These are phyloP conservation scores for Cyclostephanos invisitatus DNA, from an alignment of 108 stramenopile species.

Conservation along the genomic window DNA sequence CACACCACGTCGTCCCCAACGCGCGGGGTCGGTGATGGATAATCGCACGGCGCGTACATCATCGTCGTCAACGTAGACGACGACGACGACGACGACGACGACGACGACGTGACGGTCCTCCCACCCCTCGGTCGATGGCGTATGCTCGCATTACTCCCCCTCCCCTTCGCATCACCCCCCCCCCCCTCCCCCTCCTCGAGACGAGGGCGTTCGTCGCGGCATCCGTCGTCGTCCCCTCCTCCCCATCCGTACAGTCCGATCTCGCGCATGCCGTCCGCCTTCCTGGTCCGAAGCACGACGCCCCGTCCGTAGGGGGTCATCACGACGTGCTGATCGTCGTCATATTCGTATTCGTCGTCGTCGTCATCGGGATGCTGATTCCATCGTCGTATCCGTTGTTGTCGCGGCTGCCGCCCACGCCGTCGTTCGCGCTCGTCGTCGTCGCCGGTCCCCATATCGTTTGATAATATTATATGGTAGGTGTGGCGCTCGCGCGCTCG, in stretches of 20 bases:
- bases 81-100: too few species aligned
- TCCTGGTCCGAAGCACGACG: slow-evolving; percentile 57
- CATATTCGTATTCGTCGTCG: slow-evolving; percentile 22
- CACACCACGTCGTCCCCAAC: slow-evolving; percentile 73
- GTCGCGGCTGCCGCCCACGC: too few species aligned
- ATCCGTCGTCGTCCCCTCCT: background rate
- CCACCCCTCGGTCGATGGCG: too few species aligned
- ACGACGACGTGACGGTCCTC: too few species aligned
- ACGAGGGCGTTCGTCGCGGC: too few species aligned
- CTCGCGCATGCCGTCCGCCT: slow-evolving; percentile 48
- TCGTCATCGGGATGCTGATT: too few species aligned
- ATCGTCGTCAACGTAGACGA: slow-evolving; percentile 40
- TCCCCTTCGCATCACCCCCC: too few species aligned
- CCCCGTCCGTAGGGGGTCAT: slow-evolving; percentile 77
- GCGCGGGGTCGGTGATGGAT: slow-evolving; percentile 58
- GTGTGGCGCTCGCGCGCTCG: too few species aligned
- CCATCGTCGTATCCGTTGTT: too few species aligned
- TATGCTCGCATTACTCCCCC: too few species aligned
- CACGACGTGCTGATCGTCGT: slow-evolving; percentile 66
- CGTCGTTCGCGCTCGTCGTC: background rate
- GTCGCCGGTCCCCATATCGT: background rate
- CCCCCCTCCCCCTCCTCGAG: too few species aligned
- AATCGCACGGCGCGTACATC: slow-evolving; percentile 57
- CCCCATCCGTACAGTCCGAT: slow-evolving; percentile 69
- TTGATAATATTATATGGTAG: too few species aligned